These are phyloP conservation scores for Claviceps arundinis DNA, from an alignment of 2,329 filamentous ascomycete genomes.

Conservation along the genomic window DNA sequence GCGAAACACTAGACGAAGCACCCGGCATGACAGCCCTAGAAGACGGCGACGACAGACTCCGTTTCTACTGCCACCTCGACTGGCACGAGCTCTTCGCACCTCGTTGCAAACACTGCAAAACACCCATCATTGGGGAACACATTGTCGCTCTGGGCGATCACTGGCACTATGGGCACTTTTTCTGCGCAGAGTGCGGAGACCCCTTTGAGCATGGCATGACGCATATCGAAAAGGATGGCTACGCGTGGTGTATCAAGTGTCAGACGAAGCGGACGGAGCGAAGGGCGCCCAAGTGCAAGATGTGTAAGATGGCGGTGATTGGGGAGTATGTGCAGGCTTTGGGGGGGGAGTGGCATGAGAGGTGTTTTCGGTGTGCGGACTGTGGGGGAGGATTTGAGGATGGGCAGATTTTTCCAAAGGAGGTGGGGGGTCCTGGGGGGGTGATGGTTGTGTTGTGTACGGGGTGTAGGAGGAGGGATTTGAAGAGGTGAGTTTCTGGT, in stretches of 20 bases:
- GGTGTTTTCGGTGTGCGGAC: conserved; percentile 71
- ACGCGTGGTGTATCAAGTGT: conserved; percentile 90
- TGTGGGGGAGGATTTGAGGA: conserved; percentile 50
- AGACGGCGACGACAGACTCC: conserved; percentile 58
- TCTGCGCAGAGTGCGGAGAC: conserved; percentile 96
- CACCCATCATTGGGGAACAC: conserved; percentile 90
- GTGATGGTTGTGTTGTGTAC: conserved; percentile 46
- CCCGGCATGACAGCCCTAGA: conserved; percentile 52
- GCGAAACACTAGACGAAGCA: conserved; percentile 46
- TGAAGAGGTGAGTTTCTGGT: conserved; percentile 32
- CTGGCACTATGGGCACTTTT: conserved; percentile 97
- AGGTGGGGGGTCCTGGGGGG: conserved; percentile 22
- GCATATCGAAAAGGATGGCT: conserved; percentile 88
- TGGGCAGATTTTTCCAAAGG: conserved; percentile 50
- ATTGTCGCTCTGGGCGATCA: conserved; percentile 87
- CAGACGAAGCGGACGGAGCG: conserved; percentile 86
- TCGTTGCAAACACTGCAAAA: conserved; percentile 89
- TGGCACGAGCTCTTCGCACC: conserved; percentile 93
- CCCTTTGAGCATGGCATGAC: conserved; percentile 65
- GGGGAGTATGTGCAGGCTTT: conserved; percentile 84
- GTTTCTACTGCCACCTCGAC: conserved; percentile 97
- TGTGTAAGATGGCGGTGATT: conserved; percentile 71
- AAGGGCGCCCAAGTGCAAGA: conserved; percentile 75
- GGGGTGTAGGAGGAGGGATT: conserved; percentile 43
- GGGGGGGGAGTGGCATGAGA: conserved; percentile 84